These are phyloP conservation scores for Tagetes erecta DNA, from an alignment of 129 eudicot species.

Conservation along the genomic window DNA sequence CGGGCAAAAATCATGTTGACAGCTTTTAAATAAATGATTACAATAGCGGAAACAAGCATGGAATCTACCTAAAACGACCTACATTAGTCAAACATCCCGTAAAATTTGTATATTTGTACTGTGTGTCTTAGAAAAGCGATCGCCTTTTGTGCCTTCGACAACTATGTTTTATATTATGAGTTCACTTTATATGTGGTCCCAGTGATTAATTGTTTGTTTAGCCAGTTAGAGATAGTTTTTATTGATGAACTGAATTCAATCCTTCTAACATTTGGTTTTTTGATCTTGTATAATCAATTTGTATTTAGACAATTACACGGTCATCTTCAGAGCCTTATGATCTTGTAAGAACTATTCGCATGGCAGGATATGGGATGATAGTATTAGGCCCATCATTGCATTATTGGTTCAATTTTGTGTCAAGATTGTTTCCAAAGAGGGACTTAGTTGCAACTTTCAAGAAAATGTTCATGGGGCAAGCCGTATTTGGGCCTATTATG, in stretches of 20 bases:
- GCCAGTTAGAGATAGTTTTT: background rate
- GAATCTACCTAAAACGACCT: too few species aligned
- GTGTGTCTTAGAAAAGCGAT: too few species aligned
- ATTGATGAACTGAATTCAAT: background rate
- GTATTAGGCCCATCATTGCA: constrained; percentile 74
- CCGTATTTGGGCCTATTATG: constrained; percentile 76
- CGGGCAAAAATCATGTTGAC: too few species aligned
- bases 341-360: constrained; percentile 57
- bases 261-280: constrained; percentile 10
- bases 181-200: constrained; percentile 6
- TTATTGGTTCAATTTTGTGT: constrained; percentile 81
- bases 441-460: constrained; percentile 63
- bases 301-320: constrained; percentile 47
- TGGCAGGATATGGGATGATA: constrained; percentile 88
- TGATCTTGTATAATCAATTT: background rate
- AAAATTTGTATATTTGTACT: too few species aligned
- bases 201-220: background rate
- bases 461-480: constrained; percentile 76
- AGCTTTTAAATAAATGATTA: too few species aligned
- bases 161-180: background rate
- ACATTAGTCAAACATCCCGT: too few species aligned
- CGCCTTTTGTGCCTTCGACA: too few species aligned
- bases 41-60: too few species aligned
- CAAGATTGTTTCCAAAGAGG: constrained; percentile 63
- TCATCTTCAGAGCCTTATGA: constrained; percentile 68